Evolutionary conservation across 225 moss, liverwort and hornwort genomes (phyloP), one percentile per base, ranked within the genome.

Genomic region (Takakia lepidozioides): DNA sequence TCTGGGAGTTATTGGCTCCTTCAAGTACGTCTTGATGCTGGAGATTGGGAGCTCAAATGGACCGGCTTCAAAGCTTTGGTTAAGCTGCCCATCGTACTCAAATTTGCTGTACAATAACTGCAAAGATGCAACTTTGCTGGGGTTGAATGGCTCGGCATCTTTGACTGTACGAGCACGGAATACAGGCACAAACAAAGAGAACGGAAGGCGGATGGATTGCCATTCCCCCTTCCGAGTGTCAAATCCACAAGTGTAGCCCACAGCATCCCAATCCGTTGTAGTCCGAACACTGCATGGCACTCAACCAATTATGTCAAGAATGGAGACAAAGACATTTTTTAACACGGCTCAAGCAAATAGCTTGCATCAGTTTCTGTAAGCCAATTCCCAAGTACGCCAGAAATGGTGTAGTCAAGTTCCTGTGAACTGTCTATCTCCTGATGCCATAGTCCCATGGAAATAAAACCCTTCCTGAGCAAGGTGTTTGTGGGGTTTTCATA

Each of bases 31-130:
- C 59, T 65, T 73, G 48, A 95, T 84, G 48, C 68, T 74, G 29
- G 84, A 67, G 5, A 95, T 54, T 50, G 81, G 76, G n/a, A 95
- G 66, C 54, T 89, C 80, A 38, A 95, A 95, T 1, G 81, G 68
- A n/a, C 93, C 93, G 0, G 68, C 41, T 55, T 84, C 84, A 57
- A 95, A 89, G 8, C 76, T 63, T 1, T 84, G 82, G 63, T 95
- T 95, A 40, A 95, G 55, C 51, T 72, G 54, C 6, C 74, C 82
- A 55, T 95, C 89, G 2, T 60, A 74, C 48, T 95, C 93, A 47
- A 95, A 95, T 57, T 95, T 95, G 54, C 93, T 95, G 66, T 70
- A 95, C 0, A 95, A 62, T 16, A 95, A 48, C 84, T 95, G 93
- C 54, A 95, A 62, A 5, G 93, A 90, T 28, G 60, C 60, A 42